Evolutionary conservation across 2,329 filamentous ascomycete genomes (phyloP).

Genomic region (Capronia epimyces): DNA sequence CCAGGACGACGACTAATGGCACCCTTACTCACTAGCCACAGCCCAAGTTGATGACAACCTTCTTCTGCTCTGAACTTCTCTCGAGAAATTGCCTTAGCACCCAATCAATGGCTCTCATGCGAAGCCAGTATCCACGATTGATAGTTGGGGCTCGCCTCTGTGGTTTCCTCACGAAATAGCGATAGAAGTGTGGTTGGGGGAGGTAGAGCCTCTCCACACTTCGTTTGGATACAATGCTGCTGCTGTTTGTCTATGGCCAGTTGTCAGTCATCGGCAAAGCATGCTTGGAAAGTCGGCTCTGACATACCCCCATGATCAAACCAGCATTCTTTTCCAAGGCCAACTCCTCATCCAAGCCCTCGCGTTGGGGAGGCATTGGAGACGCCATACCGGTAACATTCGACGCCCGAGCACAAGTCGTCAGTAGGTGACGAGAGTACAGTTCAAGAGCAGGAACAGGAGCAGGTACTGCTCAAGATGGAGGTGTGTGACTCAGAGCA

Average conservation of each 20-base stretch:
- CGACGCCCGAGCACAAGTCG: neutral
- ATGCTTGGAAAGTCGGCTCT: slow-evolving; percentile 5
- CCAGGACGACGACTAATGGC: neutral
- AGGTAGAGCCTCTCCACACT: slow-evolving; percentile 89
- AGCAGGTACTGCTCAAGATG: neutral
- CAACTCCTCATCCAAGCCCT: slow-evolving; percentile 20
- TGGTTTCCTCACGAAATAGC: slow-evolving; percentile 79
- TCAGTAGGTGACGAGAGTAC: neutral
- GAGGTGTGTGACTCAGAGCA: slow-evolving; percentile 4
- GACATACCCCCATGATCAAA: slow-evolving; percentile 50
- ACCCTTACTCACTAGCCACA: slow-evolving; percentile 30
- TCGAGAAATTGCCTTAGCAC: slow-evolving; percentile 69
- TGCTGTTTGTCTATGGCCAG: slow-evolving; percentile 69
- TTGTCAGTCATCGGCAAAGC: neutral
- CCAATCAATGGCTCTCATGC: slow-evolving; percentile 75
- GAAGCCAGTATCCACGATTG: slow-evolving; percentile 82
- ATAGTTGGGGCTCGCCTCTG: slow-evolving; percentile 80
- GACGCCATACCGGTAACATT: slow-evolving; percentile 16
- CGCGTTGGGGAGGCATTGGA: neutral
- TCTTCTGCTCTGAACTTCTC: slow-evolving; percentile 37
- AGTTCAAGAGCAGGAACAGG: too few species aligned
- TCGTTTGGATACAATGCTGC: slow-evolving; percentile 85
- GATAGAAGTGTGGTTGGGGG: slow-evolving; percentile 75
- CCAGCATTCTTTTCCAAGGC: slow-evolving; percentile 43
- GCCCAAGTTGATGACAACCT: slow-evolving; percentile 29